Conservation (phyloP, 176 grass and related monocot species). For the Avena insularis region DNA sequence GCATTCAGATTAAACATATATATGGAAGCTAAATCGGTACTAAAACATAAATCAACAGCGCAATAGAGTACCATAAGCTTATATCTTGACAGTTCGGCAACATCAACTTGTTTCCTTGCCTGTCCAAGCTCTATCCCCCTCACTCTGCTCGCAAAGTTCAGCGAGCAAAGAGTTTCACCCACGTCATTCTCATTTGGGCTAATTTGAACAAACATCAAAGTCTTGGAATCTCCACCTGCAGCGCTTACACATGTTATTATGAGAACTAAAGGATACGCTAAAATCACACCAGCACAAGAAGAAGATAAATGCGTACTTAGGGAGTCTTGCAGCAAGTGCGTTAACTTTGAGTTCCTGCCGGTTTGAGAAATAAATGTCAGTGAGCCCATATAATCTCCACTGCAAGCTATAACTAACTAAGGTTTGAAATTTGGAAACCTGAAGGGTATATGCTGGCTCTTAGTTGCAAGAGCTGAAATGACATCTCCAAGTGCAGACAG, state of each 20-base stretch:
- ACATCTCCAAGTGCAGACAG: slow-evolving; percentile 98
- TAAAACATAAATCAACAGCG: neutral
- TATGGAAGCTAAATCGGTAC: neutral
- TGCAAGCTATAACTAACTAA: slow-evolving; percentile 15
- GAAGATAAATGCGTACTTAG: slow-evolving; percentile 58
- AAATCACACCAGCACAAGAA: neutral
- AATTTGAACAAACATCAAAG: slow-evolving; percentile 98
- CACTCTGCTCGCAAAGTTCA: slow-evolving; percentile 96
- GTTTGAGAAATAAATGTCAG: slow-evolving; percentile 21
- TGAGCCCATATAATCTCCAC: neutral
- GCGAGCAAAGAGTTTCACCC: slow-evolving; percentile 93
- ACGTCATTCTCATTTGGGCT: slow-evolving; percentile 91
- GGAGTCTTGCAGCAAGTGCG: slow-evolving; percentile 95
- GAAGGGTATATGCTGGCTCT: slow-evolving; percentile 88
- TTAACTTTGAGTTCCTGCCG: slow-evolving; percentile 91
- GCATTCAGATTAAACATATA: neutral
- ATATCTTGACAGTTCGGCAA: slow-evolving; percentile 83
- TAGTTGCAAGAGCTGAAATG: slow-evolving; percentile 95
- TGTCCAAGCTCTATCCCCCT: slow-evolving; percentile 94
- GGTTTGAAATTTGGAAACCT: slow-evolving; percentile 52
- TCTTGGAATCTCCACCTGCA: slow-evolving; percentile 97
- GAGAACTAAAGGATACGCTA: slow-evolving; percentile 10
- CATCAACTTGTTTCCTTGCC: slow-evolving; percentile 85
- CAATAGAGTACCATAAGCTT: slow-evolving; percentile 72
- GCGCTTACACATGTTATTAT: slow-evolving; percentile 32